These are phyloP conservation scores for Thielaviopsis punctulata DNA, from an alignment of 2,329 filamentous ascomycete genomes.

Conservation along the genomic window DNA sequence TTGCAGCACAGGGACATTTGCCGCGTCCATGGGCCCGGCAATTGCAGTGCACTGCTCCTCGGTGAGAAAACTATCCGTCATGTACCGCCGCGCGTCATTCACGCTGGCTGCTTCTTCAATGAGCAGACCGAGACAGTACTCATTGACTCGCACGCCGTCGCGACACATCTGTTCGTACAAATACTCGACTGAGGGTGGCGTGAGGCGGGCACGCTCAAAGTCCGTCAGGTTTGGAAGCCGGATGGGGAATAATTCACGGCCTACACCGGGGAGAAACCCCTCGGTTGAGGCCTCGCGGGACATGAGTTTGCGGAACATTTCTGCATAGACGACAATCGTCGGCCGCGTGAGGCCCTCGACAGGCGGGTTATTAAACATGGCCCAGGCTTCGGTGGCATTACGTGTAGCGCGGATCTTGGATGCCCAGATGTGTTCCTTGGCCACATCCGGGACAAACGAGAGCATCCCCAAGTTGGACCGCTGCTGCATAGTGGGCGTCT, in stretches of 20 bases:
- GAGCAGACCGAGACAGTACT: constrained; percentile 36
- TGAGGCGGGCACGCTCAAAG: constrained; percentile 45
- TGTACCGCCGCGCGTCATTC: constrained; percentile 1
- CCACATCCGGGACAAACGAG: neutral
- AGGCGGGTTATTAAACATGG: constrained; percentile 25
- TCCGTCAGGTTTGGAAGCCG: constrained; percentile 35
- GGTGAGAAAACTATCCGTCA: constrained; percentile 2
- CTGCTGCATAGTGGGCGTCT: constrained; percentile 40
- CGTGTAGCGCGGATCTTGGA: constrained; percentile 40
- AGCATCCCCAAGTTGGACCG: constrained; percentile 12
- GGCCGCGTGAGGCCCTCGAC: constrained; percentile 19
- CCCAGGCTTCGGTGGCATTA: constrained; percentile 45
- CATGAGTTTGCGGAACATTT: constrained; percentile 42
- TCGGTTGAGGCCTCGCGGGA: constrained; percentile 17
- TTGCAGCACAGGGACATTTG: constrained; percentile 1
- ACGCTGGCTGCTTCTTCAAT: constrained; percentile 30
- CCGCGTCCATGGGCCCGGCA: constrained; percentile 12
- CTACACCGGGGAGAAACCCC: constrained; percentile 14
- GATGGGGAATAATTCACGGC: constrained; percentile 13
- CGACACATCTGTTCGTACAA: constrained; percentile 42
- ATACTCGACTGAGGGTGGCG: constrained; percentile 39
- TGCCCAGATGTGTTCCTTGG: constrained; percentile 27
- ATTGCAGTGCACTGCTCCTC: constrained; percentile 1
- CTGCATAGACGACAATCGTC: constrained; percentile 31
- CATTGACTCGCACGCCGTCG: constrained; percentile 29